Base-by-base conservation (phyloP, 176 grass and related monocot species). In the Avena sativa region DNA sequence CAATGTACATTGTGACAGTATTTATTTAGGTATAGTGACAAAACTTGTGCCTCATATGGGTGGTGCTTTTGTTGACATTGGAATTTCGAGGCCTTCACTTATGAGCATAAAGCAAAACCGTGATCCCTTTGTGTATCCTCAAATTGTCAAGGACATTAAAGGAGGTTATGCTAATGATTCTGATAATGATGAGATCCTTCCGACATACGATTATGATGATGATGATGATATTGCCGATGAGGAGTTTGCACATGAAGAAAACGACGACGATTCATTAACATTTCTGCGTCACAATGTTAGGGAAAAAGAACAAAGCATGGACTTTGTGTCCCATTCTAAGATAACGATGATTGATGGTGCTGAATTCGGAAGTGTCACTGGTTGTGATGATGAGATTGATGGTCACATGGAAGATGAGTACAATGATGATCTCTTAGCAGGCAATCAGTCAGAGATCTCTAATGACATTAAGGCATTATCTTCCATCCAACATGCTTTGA, bases 41-140 rank as follows among this genome's bases (percentile, higher is more conserved):
- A 91, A 95, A 86, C 86, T 98, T 60, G 91, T 92, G 79, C 96
- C 96, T 81, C 96, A 94, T 88, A 89, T 95, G 90, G 83, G 90
- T 77, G 93, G 96, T 38, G 93, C 96, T 84, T 98, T 98, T 94
- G 93, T 98, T 63, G 96, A 95, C 87, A 98, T 98, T 91, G 96
- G 96, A 66, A 89, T 92, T 76, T 86, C 60, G 34, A 89, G 93
- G 75, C 86, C 89, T 72, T 93, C 95, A 62, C 88, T 95, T 74
- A 92, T 98, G 96, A 93, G 86, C 25, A 89, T 98, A 92, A 92
- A 89, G 43, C 86, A 74, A 82, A 86, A 94, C 65, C 93, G 88
- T 84, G 87, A 98, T 85, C 96, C 96, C 74, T 98, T 98, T 92
- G 90, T 94, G 25, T 98, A 86, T 91, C 86, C 88, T 78, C 85